These are phyloP conservation scores for Vitis vinifera DNA, from an alignment of 164 flowering plant genomes.

Conservation along the genomic window DNA sequence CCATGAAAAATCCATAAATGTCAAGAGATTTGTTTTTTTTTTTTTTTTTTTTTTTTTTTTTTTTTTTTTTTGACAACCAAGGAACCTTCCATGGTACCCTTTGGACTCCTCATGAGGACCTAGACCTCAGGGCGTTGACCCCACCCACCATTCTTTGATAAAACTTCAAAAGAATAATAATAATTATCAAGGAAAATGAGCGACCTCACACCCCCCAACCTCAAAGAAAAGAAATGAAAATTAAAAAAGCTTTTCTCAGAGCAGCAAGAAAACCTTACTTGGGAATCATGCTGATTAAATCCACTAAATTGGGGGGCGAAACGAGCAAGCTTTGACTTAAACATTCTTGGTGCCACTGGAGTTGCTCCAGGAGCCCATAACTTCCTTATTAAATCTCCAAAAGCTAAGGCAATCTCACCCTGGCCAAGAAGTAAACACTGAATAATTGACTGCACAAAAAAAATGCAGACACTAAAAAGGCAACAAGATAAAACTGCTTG, in stretches of 20 bases:
- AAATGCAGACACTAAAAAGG: too few species aligned
- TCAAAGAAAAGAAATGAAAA: too few species aligned
- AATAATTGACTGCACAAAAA: too few species aligned
- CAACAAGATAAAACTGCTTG: too few species aligned
- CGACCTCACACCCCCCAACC: background rate
- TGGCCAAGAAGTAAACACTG: slow-evolving; percentile 25
- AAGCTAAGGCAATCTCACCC: slow-evolving; percentile 92
- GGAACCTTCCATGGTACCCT: too few species aligned
- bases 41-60: too few species aligned
- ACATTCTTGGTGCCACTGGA: slow-evolving; percentile 66
- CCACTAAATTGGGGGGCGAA: slow-evolving; percentile 95
- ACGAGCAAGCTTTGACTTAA: slow-evolving; percentile 75
- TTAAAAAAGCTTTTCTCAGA: background rate
- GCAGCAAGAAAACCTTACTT: slow-evolving; percentile 44
- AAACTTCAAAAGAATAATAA: too few species aligned
- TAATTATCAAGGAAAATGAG: background rate
- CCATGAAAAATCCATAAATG: slow-evolving; percentile 1
- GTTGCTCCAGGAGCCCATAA: slow-evolving; percentile 84
- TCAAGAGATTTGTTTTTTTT: background rate
- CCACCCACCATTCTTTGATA: too few species aligned
- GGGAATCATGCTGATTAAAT: slow-evolving; percentile 94
- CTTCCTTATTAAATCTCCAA: slow-evolving; percentile 83
- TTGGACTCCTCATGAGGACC: too few species aligned
- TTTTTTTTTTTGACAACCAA: too few species aligned
- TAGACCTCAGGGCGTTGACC: too few species aligned